Evolutionary conservation across 768 basidiomycete genomes (phyloP).

Genomic region (Tylopilus sp.): DNA sequence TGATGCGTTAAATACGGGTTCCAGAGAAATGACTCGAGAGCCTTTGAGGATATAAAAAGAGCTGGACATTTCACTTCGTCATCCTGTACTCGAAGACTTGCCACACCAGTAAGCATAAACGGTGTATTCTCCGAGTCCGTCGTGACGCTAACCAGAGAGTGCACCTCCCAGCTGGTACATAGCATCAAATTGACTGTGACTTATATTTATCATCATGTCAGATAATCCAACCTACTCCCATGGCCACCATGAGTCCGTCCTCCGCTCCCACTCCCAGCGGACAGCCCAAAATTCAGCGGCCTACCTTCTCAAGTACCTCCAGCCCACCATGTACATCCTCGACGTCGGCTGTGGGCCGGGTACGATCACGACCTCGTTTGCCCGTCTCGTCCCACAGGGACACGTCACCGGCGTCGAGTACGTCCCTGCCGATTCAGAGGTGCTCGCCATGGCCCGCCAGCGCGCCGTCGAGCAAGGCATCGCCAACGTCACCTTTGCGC

Average conservation of each 20-base stretch:
- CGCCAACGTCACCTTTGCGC: slow-evolving; percentile 37
- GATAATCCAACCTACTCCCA: slow-evolving; percentile 14
- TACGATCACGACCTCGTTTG: slow-evolving; percentile 46
- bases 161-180: too few species aligned
- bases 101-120: too few species aligned
- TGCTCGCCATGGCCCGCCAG: slow-evolving; percentile 35
- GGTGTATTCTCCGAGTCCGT: too few species aligned
- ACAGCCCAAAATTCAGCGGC: slow-evolving; percentile 38
- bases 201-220: not conserved
- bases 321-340: slow-evolving; percentile 40
- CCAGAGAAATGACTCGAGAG: too few species aligned
- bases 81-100: too few species aligned
- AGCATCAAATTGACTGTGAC: not conserved
- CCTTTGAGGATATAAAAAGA: too few species aligned
- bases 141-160: too few species aligned
- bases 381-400: slow-evolving; percentile 38
- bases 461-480: slow-evolving; percentile 27
- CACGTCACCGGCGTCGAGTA: slow-evolving; percentile 44
- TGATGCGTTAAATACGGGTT: too few species aligned
- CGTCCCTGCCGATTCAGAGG: slow-evolving; percentile 17
- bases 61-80: too few species aligned
- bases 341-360: slow-evolving; percentile 55
- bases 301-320: slow-evolving; percentile 37
- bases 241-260: slow-evolving; percentile 33
- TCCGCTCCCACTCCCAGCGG: slow-evolving; percentile 34